Evolutionary conservation across 2,329 filamentous ascomycete genomes (phyloP), one percentile per base, ranked within the genome.

Genomic region (Raffaelea ambrosiae): DNA sequence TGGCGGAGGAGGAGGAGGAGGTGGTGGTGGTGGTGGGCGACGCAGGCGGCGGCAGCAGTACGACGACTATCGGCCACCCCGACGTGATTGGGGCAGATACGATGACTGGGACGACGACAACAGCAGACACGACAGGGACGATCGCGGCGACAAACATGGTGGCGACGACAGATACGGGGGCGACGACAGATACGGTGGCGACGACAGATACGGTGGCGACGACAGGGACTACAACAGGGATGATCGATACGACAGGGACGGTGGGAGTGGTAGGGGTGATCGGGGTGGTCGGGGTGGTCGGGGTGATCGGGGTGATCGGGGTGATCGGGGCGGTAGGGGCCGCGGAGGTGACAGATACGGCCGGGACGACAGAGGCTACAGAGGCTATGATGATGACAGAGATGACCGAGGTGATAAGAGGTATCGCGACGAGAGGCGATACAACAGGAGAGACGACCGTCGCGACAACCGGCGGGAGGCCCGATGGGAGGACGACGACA

Each of bases 1-100:
- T 16, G 40, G 40, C 41, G 19, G 23, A 5, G 43, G 43, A 13
- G 35, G 39, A 8, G 20, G 18, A 8, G 31, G 44, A 7, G 43
- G 45, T 10, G 13, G n/a, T 2, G 45, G 40, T 8, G 22, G 40
- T 59, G 65, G n/a, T 66, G 65, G 22, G 63, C 10, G 50, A 40
- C 29, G 48, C 26, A 5, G 49, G 43, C 3, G 43, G 39, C 35
- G 50, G 48, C 41, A 51, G 46, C 40, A 43, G 22, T 47, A 51
- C 49, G 49, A 53, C 13, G 47, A 51, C 46, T 51, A 52, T 31
- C 50, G 48, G 20, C 51, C 45, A 22, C 38, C 40, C 18, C 38
- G 35, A 18, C 26, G 39, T 11, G 43, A 45, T 20, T n/a, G 38
- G n/a, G 40, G 7, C n/a, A 5, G n/a, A 8, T 19, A 9, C n/a